A percentile compares a stretch with the other conserved stretches of the same genome.
Conservation (phyloP, 352 stramenopile species). For the Halophytophthora polymorphica region DNA sequence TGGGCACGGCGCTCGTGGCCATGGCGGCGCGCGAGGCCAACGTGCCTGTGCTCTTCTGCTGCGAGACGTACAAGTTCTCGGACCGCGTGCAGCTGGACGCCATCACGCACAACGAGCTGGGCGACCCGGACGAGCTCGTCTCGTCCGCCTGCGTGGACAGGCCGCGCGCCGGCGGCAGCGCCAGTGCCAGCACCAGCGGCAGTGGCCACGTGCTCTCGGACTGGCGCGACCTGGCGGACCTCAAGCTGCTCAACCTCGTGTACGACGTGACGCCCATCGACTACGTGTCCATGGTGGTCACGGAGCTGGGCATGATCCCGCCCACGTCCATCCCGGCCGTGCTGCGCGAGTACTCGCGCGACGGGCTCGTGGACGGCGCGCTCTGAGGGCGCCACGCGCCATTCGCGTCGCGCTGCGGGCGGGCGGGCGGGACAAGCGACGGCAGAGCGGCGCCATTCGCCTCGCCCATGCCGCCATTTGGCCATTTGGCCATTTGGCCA, state of each 20-base stretch:
- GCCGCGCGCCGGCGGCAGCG: conserved; percentile 17
- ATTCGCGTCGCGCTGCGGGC: not conserved
- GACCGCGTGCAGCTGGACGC: conserved; percentile 97
- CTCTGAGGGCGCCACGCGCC: conserved; percentile 6
- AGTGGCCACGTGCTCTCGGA: conserved; percentile 72
- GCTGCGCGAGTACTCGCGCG: conserved; percentile 90
- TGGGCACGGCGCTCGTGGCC: conserved; percentile 92
- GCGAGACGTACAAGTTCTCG: conserved; percentile 98
- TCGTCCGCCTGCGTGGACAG: conserved; percentile 61
- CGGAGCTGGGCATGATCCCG: conserved; percentile 97
- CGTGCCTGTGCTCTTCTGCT: conserved; percentile 96
- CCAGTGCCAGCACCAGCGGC: conserved; percentile 5
- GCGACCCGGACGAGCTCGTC: conserved; percentile 90
- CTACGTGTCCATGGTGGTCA: conserved; percentile 97
- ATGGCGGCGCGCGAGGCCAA: conserved; percentile 90
- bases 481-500: too few relatives aligned
- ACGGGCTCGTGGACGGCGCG: conserved; percentile 46
- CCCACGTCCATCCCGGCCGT: conserved; percentile 96
- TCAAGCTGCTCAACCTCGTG: conserved; percentile 86
- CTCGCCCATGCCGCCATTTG: too few relatives aligned
- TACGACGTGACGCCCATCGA: conserved; percentile 97
- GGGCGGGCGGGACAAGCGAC: too few relatives aligned
- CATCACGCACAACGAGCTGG: conserved; percentile 97
- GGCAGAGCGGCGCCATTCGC: too few relatives aligned
- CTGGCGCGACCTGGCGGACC: conserved; percentile 69